Base-by-base conservation (phyloP, 306 rosid species). In the Geum urbanum region DNA sequence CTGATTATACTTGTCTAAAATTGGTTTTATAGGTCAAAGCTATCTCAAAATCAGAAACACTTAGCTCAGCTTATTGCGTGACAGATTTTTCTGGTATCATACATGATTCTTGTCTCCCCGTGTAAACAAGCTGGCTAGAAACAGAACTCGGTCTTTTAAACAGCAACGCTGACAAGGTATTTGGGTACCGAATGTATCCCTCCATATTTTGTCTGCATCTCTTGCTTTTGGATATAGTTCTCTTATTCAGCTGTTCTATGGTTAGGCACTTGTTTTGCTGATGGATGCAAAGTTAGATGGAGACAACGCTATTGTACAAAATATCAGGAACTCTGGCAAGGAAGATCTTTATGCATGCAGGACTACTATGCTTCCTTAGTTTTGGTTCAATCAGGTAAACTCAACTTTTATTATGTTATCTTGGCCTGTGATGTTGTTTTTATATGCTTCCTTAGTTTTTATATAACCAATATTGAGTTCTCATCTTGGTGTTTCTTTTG, bases 271-370 rank as follows among this genome's bases (percentile, higher is more conserved):
- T 82, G 72, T 79, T 70, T 74, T 82, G 73, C 57, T 81, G 86
- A 80, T 90, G 70, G 83, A 73, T 80, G 88, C 78, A 66, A 88
- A 86, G 78, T 79, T 94, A 56, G 81, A 79, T 65, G 88, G 84
- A 52, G 97, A 90, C 64, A 72, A 72, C 58, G 80, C 72, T 43
- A 73, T 87, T 75, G 72, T 84, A 68, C 87, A 78, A 74, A 89
- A 77, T 77, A 86, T 94, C 70, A 83, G 77, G 82, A 94, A 80
- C 78, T 85, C 95, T 53, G 98, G 98, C 82, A 94, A 94, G 91
- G 88, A 80, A 80, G 98, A 85, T 72, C 85, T 94, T 52, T 94
- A 90, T 77, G n/a, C n/a, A n/a, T n/a, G 87, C 85, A 75, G 97
- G 88, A 77, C 76, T 94, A 77, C 76, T 90, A 73, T 89, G 84